Evolutionary conservation across 805 yeast genomes (phyloP).

Genomic region (Hanseniaspora nectarophila): DNA sequence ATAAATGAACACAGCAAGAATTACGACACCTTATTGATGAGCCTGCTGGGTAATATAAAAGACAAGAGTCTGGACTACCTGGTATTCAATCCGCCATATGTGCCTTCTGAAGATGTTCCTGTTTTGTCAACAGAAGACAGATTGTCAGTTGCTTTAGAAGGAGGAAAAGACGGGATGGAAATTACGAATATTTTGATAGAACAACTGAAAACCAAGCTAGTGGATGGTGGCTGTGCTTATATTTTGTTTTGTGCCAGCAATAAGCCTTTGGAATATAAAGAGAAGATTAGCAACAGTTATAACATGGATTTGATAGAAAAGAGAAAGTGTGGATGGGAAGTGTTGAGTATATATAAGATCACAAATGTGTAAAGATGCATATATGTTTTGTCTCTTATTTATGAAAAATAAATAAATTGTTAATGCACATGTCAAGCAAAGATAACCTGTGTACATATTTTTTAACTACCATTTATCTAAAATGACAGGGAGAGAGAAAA

Average conservation of each 20-base stretch:
- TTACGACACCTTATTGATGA: conserved; percentile 45
- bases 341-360: conserved; percentile 62
- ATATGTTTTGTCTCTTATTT: too few relatives aligned
- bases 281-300: conserved; percentile 37
- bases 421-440: too few relatives aligned
- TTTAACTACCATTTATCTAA: too few relatives aligned
- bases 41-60: conserved; percentile 42
- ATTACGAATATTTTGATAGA: conserved; percentile 58
- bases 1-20: conserved; percentile 18
- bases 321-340: conserved; percentile 95
- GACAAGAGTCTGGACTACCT: conserved; percentile 49
- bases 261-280: conserved; percentile 50
- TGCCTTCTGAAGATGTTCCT: conserved; percentile 75
- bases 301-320: conserved; percentile 38
- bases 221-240: conserved; percentile 62
- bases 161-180: conserved; percentile 85
- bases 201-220: conserved; percentile 40
- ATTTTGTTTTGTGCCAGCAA: conserved; percentile 87
- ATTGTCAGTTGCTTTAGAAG: conserved; percentile 82
- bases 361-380: neutral
- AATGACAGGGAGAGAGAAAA: too few relatives aligned
- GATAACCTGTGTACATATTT: too few relatives aligned
- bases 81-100: conserved; percentile 92
- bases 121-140: conserved; percentile 41
- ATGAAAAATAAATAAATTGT: too few relatives aligned